Evolutionary conservation across 352 stramenopile genomes (phyloP).

Genomic region (Globisporangium emineosum): DNA sequence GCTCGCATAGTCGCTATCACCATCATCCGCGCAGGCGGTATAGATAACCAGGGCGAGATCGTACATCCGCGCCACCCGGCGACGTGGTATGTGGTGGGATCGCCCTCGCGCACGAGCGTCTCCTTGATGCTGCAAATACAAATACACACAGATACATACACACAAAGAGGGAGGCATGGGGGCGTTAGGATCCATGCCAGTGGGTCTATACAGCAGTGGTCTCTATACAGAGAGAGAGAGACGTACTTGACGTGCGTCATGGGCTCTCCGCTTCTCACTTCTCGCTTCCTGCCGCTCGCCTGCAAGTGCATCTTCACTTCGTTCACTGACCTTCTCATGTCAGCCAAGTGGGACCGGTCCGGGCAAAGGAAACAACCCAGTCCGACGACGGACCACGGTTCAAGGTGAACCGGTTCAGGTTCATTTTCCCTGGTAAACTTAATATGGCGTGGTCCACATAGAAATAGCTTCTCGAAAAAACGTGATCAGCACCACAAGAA

Average conservation of each 20-base stretch:
- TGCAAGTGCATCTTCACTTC: conserved; percentile 14
- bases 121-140: conserved; percentile 31
- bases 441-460: background rate
- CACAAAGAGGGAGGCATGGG: background rate
- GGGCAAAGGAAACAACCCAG: background rate
- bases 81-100: conserved; percentile 54
- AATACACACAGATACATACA: background rate
- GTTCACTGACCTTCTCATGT: background rate
- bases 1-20: background rate
- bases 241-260: conserved; percentile 62
- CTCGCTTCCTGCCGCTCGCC: conserved; percentile 18
- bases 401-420: background rate
- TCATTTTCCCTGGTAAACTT: background rate
- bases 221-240: background rate
- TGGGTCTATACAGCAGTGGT: background rate
- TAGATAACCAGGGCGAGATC: conserved; percentile 1
- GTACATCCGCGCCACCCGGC: conserved; percentile 67
- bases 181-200: background rate
- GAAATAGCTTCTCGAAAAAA: background rate
- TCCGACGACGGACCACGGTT: background rate
- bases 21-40: background rate
- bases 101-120: conserved; percentile 29
- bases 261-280: conserved; percentile 20
- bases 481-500: background rate
- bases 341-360: background rate